Evolutionary conservation across 352 stramenopile species (phyloP).

Genomic region (Phytophthora fragariaefolia): DNA sequence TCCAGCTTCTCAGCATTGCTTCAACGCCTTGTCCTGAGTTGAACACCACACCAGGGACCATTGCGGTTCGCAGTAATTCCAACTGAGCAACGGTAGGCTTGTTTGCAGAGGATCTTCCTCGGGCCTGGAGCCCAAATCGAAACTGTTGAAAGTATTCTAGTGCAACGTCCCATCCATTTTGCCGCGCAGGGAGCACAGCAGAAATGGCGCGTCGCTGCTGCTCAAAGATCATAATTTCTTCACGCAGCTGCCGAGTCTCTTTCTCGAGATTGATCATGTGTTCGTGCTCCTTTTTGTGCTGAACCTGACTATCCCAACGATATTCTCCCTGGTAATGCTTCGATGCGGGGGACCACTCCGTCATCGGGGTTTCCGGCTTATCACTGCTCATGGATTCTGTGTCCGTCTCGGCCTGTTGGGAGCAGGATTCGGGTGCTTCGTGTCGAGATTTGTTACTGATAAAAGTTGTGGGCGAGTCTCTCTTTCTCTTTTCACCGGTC

Average conservation of each 20-base stretch:
- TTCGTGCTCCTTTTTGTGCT: constrained; percentile 13
- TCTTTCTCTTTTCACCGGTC: constrained; percentile 10
- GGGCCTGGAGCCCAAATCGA: constrained; percentile 10
- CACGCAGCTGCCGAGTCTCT: constrained; percentile 13
- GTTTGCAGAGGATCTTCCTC: not conserved
- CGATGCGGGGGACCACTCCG: not conserved
- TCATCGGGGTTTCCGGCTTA: not conserved
- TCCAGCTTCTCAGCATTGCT: constrained; percentile 23
- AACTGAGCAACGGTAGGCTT: constrained; percentile 7
- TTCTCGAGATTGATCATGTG: constrained; percentile 14
- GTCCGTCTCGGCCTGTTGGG: constrained; percentile 16
- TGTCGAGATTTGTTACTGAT: not conserved
- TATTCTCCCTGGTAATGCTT: not conserved
- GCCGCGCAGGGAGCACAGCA: not conserved
- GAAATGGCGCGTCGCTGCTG: not conserved
- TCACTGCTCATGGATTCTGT: constrained; percentile 22
- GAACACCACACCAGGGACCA: constrained; percentile 19
- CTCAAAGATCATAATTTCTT: constrained; percentile 19
- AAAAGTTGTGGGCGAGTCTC: not conserved
- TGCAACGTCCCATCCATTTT: constrained; percentile 21
- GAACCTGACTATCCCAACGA: not conserved
- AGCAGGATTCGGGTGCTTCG: not conserved
- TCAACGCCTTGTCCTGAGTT: constrained; percentile 16
- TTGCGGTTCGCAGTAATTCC: constrained; percentile 14
- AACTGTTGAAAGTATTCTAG: constrained; percentile 24